Evolutionary conservation across 108 stramenopile species (phyloP).

Genomic region (Cyclotella sp.): DNA sequence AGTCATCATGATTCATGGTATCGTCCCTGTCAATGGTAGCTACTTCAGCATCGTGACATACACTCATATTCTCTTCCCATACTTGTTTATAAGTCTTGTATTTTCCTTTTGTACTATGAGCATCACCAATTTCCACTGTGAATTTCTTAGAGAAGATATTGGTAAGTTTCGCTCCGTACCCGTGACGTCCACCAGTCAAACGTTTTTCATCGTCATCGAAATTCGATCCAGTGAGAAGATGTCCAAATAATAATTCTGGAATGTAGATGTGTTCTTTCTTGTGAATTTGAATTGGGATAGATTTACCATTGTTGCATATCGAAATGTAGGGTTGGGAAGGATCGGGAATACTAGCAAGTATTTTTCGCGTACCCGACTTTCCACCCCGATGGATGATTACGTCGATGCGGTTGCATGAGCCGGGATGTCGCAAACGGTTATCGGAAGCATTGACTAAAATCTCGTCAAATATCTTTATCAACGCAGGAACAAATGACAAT

Average conservation of each 20-base stretch:
- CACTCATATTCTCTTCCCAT: slow-evolving; percentile 85
- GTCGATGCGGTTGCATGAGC: slow-evolving; percentile 71
- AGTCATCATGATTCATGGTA: slow-evolving; percentile 1
- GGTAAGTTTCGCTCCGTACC: slow-evolving; percentile 91
- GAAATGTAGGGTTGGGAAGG: slow-evolving; percentile 67
- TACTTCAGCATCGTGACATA: slow-evolving; percentile 55
- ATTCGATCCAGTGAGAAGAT: slow-evolving; percentile 97
- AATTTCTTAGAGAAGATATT: slow-evolving; percentile 89
- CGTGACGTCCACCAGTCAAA: slow-evolving; percentile 90
- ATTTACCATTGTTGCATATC: slow-evolving; percentile 85
- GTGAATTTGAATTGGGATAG: slow-evolving; percentile 67
- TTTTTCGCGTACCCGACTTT: not conserved
- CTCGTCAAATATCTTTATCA: slow-evolving; percentile 93
- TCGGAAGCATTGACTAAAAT: slow-evolving; percentile 96
- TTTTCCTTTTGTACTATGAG: slow-evolving; percentile 33
- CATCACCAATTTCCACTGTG: slow-evolving; percentile 75
- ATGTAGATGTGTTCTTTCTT: slow-evolving; percentile 78
- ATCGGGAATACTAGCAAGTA: slow-evolving; percentile 8
- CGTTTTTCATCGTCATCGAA: slow-evolving; percentile 97
- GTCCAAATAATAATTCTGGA: slow-evolving; percentile 98
- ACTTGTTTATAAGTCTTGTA: slow-evolving; percentile 60
- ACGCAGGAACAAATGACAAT: slow-evolving; percentile 51
- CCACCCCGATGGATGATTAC: slow-evolving; percentile 71
- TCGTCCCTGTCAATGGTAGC: slow-evolving; percentile 10
- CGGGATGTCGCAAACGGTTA: slow-evolving; percentile 83